Evolutionary conservation across 2,329 filamentous ascomycete genomes (phyloP), one percentile per base, ranked within the genome.

Genomic region (Ceratocystis alfenasii): DNA sequence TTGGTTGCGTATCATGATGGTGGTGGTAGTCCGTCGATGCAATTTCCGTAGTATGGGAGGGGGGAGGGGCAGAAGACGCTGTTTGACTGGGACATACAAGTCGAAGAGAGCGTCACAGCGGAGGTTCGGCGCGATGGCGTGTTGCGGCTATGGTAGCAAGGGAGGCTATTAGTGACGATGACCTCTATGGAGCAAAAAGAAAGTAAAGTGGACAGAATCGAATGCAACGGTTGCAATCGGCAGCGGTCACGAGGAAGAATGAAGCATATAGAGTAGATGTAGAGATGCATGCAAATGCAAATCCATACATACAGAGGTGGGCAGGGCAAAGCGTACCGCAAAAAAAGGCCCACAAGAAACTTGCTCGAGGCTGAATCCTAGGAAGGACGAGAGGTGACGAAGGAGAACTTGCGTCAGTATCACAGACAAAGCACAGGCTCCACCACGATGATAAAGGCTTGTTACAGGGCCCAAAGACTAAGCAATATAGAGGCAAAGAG

Each of bases 1-100:
- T 33, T 68, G 66, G 1, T 65, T 68, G 15, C 64, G 59, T 66
- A 68, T 55, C 66, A 68, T 68, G 25, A 36, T 57, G 10, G 15
- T 12, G 50, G 33, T 45, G 61, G 50, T 53, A 57, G 17, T 53
- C 64, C 17, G 20, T 57, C 17, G 50, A 64, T 45, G n/a, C 36
- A 41, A 12, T 12, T 41, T n/a, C 20, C n/a, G 22, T 25, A 17
- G 36, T n/a, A 36, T 62, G 44, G 17, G 36, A 25, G n/a, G 33
- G 60, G 12, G 17, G 45, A 33, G 62, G 5, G 17, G 44, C 30
- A 22, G 15, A 25, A 55, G 15, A 41, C 36, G 36, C 10, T 12
- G 59, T 28, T 46, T n/a, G 48, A 33, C n/a, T 59, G 33, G 48
- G 33, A 45, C 4, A 33, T 33, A 33, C 17, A 36, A 36, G 33